Evolutionary conservation across 257 asterid species (phyloP).

Genomic region (Ilex aquifolium): DNA sequence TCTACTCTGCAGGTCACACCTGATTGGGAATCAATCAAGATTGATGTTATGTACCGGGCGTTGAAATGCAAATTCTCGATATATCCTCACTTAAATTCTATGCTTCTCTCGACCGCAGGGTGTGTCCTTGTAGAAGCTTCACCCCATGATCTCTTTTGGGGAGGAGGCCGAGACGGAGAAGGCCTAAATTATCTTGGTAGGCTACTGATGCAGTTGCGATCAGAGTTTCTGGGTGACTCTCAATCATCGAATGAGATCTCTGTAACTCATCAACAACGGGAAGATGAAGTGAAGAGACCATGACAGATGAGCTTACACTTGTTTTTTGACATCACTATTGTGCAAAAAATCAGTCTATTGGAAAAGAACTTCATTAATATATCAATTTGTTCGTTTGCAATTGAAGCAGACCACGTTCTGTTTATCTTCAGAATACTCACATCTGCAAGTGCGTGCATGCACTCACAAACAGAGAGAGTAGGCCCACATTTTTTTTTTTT

Average conservation of each 20-base stretch:
- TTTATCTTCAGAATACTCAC: no score
- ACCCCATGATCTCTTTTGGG: slow-evolving; percentile 96
- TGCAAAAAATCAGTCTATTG: no score
- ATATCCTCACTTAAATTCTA: slow-evolving; percentile 50
- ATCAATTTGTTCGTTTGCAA: no score
- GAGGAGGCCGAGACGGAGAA: slow-evolving; percentile 99
- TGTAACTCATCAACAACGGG: slow-evolving; percentile 10
- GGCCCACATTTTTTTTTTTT: no score
- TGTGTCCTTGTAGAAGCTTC: slow-evolving; percentile 94
- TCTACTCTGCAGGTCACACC: slow-evolving; percentile 53
- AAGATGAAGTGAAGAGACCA: no score
- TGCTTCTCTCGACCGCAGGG: slow-evolving; percentile 76
- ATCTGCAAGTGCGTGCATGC: no score
- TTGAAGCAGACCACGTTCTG: no score
- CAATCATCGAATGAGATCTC: slow-evolving; percentile 17
- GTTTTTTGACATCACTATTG: no score
- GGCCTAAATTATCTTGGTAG: slow-evolving; percentile 96
- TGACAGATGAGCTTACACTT: no score
- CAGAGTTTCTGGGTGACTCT: slow-evolving; percentile 54
- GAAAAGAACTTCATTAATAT: no score
- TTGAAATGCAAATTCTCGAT: slow-evolving; percentile 67
- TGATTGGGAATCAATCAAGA: slow-evolving; percentile 79
- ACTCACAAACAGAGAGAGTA: no score
- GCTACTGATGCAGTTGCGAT: slow-evolving; percentile 81
- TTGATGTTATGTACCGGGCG: slow-evolving; percentile 69